Conservation (phyloP, 2,329 filamentous ascomycete genomes). For the Hymenoscyphus scutula region DNA sequence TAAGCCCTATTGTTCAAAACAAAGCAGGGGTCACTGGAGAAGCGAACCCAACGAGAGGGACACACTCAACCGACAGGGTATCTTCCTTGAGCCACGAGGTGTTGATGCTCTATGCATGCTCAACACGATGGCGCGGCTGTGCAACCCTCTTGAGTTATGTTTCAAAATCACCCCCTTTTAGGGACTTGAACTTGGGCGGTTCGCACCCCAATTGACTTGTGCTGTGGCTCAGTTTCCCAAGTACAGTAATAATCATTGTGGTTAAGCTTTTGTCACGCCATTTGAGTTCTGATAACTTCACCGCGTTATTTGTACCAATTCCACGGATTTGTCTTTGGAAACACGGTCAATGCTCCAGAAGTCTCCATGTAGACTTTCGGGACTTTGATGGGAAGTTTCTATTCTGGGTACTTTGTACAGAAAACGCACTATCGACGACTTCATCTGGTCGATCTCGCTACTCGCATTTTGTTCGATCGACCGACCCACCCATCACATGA, state of each 20-base stretch:
- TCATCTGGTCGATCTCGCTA: conserved; percentile 5
- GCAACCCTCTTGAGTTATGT: conserved; percentile 5
- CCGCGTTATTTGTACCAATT: not conserved
- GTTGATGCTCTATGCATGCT: not conserved
- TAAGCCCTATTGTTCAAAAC: conserved; percentile 20
- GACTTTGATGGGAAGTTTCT: not conserved
- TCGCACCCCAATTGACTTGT: not conserved
- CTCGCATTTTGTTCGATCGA: conserved; percentile 7
- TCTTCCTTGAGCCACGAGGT: conserved; percentile 13
- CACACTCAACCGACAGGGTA: not conserved
- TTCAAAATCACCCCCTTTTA: not conserved
- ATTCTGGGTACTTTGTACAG: conserved; percentile 1
- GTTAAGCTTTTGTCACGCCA: conserved; percentile 10
- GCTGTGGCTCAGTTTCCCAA: not conserved
- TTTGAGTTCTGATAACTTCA: conserved; percentile 19
- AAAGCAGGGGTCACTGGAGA: not conserved
- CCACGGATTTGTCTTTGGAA: not conserved
- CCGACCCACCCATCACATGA: conserved; percentile 7
- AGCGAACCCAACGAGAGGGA: not conserved
- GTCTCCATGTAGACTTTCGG: not conserved
- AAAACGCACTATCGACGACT: conserved; percentile 2
- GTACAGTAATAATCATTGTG: not conserved
- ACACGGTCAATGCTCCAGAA: not conserved
- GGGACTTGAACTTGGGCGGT: not conserved
- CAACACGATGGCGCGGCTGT: conserved; percentile 12